Conservation (phyloP, 2,329 filamentous ascomycete species). For the Colletotrichum trifolii region DNA sequence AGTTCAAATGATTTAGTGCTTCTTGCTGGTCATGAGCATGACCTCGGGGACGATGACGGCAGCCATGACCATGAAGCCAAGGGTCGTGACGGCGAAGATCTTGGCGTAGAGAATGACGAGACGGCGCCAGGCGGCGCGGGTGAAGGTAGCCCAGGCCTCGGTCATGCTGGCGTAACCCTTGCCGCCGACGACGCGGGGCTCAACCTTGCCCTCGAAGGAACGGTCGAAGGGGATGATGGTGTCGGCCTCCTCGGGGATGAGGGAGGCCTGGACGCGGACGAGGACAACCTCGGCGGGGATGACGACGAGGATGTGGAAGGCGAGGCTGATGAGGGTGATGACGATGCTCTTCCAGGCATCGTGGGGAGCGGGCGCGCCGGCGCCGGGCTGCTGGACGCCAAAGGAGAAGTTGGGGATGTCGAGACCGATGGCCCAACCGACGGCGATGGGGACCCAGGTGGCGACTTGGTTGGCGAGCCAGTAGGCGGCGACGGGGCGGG, state of each 20-base stretch:
- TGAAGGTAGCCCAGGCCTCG: constrained; percentile 85
- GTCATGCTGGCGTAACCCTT: constrained; percentile 76
- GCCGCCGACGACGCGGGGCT: constrained; percentile 79
- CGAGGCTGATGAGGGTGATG: constrained; percentile 57
- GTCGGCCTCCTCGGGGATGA: constrained; percentile 84
- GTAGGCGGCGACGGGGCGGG: constrained; percentile 72
- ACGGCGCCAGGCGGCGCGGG: constrained; percentile 76
- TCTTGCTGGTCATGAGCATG: constrained; percentile 51
- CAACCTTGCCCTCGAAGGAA: constrained; percentile 80
- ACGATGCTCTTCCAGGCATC: constrained; percentile 58
- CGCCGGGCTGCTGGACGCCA: constrained; percentile 46
- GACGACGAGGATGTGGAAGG: constrained; percentile 70
- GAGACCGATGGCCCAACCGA: constrained; percentile 53
- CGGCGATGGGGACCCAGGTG: constrained; percentile 56
- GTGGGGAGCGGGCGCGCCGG: constrained; percentile 51
- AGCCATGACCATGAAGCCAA: constrained; percentile 57
- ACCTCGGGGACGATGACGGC: constrained; percentile 64
- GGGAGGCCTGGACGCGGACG: constrained; percentile 85
- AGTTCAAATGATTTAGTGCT: too few species aligned
- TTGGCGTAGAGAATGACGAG: constrained; percentile 82
- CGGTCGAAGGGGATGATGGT: constrained; percentile 92
- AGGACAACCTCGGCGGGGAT: constrained; percentile 83
- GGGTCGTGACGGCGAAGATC: constrained; percentile 67
- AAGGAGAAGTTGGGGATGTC: constrained; percentile 49
- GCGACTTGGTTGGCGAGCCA: constrained; percentile 67